These are phyloP conservation scores for Trichomonas tenax DNA, from an alignment of 208 protist species.

Conservation along the genomic window DNA sequence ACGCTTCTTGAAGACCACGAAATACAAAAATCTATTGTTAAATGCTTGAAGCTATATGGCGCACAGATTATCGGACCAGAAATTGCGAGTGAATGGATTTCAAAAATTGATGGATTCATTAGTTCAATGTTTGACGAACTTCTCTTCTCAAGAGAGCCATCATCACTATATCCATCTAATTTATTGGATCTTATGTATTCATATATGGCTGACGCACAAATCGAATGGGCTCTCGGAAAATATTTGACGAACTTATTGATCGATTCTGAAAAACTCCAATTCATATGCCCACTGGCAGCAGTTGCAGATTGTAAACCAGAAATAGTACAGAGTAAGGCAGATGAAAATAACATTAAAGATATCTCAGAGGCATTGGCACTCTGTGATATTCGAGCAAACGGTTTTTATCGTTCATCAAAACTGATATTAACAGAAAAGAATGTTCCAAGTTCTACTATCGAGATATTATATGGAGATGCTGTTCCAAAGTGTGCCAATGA, in stretches of 20 bases:
- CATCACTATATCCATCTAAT: neutral
- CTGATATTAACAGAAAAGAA: neutral
- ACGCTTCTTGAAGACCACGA: neutral
- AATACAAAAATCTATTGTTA: neutral
- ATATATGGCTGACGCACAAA: neutral
- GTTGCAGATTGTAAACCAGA: neutral
- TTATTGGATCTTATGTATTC: neutral
- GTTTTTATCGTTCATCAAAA: neutral
- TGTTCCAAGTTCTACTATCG: neutral
- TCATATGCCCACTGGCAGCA: neutral
- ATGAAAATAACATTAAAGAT: neutral
- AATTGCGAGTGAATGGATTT: neutral
- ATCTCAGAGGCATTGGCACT: neutral
- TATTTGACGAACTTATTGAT: neutral
- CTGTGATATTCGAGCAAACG: neutral
- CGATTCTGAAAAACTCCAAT: neutral
- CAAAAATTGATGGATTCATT: neutral
- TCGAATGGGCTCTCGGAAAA: neutral
- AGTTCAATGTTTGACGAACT: neutral
- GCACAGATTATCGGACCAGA: neutral
- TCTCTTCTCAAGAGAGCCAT: neutral
- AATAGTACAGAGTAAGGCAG: neutral
- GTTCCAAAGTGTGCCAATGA: neutral
- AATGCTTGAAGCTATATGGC: neutral
- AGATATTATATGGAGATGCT: neutral